A percentile compares a stretch with the other conserved stretches of the same genome.
These are phyloP conservation scores for Buxus sempervirens DNA, from an alignment of 164 flowering plant genomes.

Conservation along the genomic window DNA sequence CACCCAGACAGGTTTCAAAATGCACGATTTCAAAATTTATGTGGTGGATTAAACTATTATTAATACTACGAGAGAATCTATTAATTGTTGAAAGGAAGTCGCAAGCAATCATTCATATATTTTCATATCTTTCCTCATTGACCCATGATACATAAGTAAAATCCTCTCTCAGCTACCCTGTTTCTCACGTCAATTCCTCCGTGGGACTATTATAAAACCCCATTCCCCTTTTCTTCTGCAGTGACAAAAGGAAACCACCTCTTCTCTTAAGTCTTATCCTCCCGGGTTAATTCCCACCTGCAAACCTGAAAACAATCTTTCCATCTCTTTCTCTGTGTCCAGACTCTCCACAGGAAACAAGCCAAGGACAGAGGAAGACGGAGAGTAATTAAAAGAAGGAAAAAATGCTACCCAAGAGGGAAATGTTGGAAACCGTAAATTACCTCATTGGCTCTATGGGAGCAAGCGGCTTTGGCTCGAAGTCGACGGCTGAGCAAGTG, in stretches of 20 bases:
- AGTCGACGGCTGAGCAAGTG: constrained; percentile 87
- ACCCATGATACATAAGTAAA: constrained; percentile 27
- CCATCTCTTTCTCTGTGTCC: background rate
- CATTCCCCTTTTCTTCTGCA: background rate
- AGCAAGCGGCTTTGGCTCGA: constrained; percentile 77
- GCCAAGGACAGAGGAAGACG: background rate
- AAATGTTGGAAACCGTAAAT: constrained; percentile 67
- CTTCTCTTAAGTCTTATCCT: too few relatives aligned
- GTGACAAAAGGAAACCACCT: background rate
- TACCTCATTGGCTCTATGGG: constrained; percentile 75
- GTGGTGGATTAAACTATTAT: too few relatives aligned
- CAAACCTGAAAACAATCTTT: background rate
- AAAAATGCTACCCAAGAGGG: too few relatives aligned
- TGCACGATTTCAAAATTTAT: too few relatives aligned
- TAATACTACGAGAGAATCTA: too few relatives aligned
- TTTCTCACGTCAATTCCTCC: constrained; percentile 11
- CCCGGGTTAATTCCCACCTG: background rate
- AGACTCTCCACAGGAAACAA: background rate
- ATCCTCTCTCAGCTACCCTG: constrained; percentile 18
- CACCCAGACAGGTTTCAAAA: too few relatives aligned
- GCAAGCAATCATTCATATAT: too few relatives aligned
- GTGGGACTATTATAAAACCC: constrained; percentile 5
- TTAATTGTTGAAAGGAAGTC: too few relatives aligned
- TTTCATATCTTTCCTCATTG: constrained; percentile 1
- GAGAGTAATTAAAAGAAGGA: too few relatives aligned